Conservation (phyloP, 2,329 filamentous ascomycete genomes). For the Apiospora kogelbergensis region DNA sequence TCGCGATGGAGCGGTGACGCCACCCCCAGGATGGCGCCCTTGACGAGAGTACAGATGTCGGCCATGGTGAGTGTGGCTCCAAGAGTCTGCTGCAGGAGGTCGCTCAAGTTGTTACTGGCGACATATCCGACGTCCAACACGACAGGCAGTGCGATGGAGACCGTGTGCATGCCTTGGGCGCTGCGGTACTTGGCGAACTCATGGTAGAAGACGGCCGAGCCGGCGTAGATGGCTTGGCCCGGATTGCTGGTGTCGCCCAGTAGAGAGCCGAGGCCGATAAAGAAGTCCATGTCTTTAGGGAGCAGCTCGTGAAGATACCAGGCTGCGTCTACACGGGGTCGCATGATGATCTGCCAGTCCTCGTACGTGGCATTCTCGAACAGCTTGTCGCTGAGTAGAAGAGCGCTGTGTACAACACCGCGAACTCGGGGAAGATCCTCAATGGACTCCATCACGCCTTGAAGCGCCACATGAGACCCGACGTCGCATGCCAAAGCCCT, state of each 20-base stretch:
- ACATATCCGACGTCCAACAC: conserved; percentile 22
- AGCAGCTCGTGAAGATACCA: conserved; percentile 50
- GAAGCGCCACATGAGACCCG: conserved; percentile 12
- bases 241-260: conserved; percentile 37
- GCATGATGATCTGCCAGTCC: conserved; percentile 46
- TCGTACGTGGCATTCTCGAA: conserved; percentile 52
- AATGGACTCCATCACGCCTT: conserved; percentile 13
- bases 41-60: conserved; percentile 16
- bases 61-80: conserved; percentile 17
- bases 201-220: conserved; percentile 27
- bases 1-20: conserved; percentile 10
- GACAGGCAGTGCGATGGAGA: conserved; percentile 17
- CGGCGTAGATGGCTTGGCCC: conserved; percentile 29
- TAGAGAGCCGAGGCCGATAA: conserved; percentile 51
- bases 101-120: conserved; percentile 14
- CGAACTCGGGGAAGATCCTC: conserved; percentile 18
- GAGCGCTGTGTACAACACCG: conserved; percentile 23
- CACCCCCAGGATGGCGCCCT: conserved; percentile 13
- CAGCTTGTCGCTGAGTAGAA: conserved; percentile 38
- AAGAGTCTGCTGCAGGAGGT: conserved; percentile 13
- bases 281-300: conserved; percentile 44
- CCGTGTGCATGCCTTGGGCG: conserved; percentile 14
- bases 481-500: neutral
- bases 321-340: conserved; percentile 48
- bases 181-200: conserved; percentile 23